These are phyloP conservation scores for Pterulicium gracile DNA, from an alignment of 1,284 basidiomycete genomes.

Conservation along the genomic window DNA sequence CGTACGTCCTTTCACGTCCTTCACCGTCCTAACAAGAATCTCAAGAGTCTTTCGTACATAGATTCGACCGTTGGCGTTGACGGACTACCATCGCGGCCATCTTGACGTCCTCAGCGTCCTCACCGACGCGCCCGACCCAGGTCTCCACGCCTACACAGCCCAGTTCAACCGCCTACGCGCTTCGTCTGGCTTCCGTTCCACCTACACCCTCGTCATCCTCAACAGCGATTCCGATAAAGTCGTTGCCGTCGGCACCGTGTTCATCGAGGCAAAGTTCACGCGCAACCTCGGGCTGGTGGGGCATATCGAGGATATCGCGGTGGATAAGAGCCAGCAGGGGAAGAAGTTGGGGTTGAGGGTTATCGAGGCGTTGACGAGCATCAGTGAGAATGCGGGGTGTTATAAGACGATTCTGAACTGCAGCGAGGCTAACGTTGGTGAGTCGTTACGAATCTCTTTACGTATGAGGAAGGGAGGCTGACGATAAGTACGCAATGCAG, in stretches of 20 bases:
- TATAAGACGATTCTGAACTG: constrained; percentile 99
- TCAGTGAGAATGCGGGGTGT: constrained; percentile 69
- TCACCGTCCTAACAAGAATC: constrained; percentile 1
- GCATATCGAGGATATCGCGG: constrained; percentile 97
- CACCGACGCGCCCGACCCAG: constrained; percentile 69
- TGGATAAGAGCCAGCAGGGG: constrained; percentile 80
- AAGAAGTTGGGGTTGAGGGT: constrained; percentile 83
- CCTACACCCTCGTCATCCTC: constrained; percentile 82
- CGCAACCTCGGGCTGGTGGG: constrained; percentile 74
- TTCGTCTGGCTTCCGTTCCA: constrained; percentile 40
- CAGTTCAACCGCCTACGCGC: constrained; percentile 57
- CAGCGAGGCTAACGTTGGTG: constrained; percentile 83
- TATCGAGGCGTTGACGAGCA: constrained; percentile 74
- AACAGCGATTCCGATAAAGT: constrained; percentile 68
- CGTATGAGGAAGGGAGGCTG: constrained; percentile 10
- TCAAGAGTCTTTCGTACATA: constrained; percentile 21
- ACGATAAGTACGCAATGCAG: constrained; percentile 28
- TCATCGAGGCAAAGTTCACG: constrained; percentile 91
- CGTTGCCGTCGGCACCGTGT: constrained; percentile 76
- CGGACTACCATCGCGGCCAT: constrained; percentile 81
- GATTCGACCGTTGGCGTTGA: constrained; percentile 86
- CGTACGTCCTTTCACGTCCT: constrained; percentile 24
- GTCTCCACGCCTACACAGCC: constrained; percentile 54
- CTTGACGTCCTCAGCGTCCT: constrained; percentile 76
- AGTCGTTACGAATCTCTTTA: constrained; percentile 23